A percentile compares a stretch with the other conserved stretches of the same genome.
These are phyloP conservation scores for Geoglossum glabrum DNA, from an alignment of 495 filamentous ascomycete genomes.

Conservation along the genomic window DNA sequence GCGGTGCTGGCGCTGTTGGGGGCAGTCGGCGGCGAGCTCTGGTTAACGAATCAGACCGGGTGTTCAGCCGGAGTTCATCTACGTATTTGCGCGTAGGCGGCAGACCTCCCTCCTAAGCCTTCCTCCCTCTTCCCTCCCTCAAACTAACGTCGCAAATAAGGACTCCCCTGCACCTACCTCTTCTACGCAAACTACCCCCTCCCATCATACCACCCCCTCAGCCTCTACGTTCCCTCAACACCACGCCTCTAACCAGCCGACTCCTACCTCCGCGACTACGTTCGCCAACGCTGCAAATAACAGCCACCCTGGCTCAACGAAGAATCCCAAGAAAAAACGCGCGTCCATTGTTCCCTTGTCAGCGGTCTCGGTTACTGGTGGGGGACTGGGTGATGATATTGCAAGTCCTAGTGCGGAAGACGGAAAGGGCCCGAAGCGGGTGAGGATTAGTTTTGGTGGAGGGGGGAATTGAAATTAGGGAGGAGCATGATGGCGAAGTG, in stretches of 20 bases:
- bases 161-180: neutral
- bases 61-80: constrained; percentile 20
- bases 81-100: neutral
- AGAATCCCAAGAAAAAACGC: neutral
- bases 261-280: too few relatives aligned
- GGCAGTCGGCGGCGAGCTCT: constrained; percentile 9
- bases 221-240: neutral
- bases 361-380: neutral
- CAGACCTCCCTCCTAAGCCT: too few relatives aligned
- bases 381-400: neutral
- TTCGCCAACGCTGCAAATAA: neutral
- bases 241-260: neutral
- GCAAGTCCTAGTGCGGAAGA: neutral
- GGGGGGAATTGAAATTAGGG: neutral
- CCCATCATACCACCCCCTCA: neutral
- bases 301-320: neutral
- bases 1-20: too few relatives aligned
- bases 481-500: neutral
- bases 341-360: neutral
- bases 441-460: neutral
- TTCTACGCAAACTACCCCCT: neutral
- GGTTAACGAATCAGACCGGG: constrained; percentile 21
- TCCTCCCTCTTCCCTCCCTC: neutral
- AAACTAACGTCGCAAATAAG: neutral
- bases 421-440: neutral